phyloP scores from a whole-genome alignment of 495 filamentous ascomycete genomes.

The Aspergillus ostianus region DNA sequence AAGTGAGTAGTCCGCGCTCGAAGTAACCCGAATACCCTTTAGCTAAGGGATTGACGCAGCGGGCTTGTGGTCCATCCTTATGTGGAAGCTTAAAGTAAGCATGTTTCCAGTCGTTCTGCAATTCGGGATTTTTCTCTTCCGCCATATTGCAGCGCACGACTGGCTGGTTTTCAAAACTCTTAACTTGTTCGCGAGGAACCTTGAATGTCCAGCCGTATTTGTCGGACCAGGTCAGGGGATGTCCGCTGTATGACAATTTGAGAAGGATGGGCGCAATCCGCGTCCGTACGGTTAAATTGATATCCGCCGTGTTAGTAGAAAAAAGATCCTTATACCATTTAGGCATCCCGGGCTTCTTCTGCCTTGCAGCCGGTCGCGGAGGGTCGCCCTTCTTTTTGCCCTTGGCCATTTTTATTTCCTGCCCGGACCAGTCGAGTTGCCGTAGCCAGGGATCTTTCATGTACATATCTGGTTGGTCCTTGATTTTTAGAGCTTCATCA shows the following conservation, averaged over 20 bases:
- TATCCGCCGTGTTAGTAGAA: constrained; percentile 55
- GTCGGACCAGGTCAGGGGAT: constrained; percentile 90
- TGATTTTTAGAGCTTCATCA: constrained; percentile 71
- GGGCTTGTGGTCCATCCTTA: constrained; percentile 83
- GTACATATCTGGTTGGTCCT: constrained; percentile 64
- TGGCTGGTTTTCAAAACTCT: constrained; percentile 65
- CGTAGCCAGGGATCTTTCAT: constrained; percentile 80
- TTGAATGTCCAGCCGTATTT: constrained; percentile 89
- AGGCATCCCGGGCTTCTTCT: constrained; percentile 93
- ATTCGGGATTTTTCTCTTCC: constrained; percentile 62
- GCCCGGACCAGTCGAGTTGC: constrained; percentile 94
- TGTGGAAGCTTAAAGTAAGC: constrained; percentile 93
- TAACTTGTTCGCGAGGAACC: constrained; percentile 62
- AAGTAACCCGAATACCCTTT: constrained; percentile 91
- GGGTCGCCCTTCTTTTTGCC: constrained; percentile 82
- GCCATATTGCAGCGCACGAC: constrained; percentile 71
- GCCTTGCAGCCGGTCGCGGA: constrained; percentile 71
- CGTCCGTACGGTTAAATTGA: constrained; percentile 81
- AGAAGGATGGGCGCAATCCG: constrained; percentile 85
- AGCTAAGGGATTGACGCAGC: constrained; percentile 81
- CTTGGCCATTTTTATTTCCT: constrained; percentile 88
- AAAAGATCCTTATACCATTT: constrained; percentile 96
- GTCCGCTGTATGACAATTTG: constrained; percentile 80
- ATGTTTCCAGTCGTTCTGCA: constrained; percentile 64
- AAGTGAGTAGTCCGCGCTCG: constrained; percentile 81